Evolutionary conservation across 441 rosid species (phyloP), one percentile per base, ranked within the genome.

Genomic region (Corymbia calophylla): DNA sequence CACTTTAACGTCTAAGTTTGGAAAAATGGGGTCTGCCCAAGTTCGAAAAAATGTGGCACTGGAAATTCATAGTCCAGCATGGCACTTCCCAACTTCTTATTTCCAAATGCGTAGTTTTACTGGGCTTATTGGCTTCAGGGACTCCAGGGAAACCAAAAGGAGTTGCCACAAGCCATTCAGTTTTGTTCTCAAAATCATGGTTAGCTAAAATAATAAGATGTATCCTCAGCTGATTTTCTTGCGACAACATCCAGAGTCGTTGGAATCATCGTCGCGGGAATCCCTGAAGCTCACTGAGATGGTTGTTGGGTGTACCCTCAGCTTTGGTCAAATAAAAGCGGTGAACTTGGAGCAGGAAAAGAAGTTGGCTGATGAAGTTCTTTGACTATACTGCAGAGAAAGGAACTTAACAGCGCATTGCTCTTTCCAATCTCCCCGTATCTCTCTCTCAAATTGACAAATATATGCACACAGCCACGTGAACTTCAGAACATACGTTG

Each of bases 141-240:
- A 96, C 99, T 82, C 98, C 29, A n/a, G 98, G 99, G 91, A 93
- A 91, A 39, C 99, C 99, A 54, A 97, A 97, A 89, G 99, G 99
- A 81, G 98, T 95, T 60, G 89, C 93, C 31, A 92, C 96, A 92
- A 96, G 95, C 93, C 98, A 97, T 91, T 90, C 96, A 87, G 97
- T 99, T 54, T 89, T 97, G 89, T 92, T 94, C 62, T 56, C 29
- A 56, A 9, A 23, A 56, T 56, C 14, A 56, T 56, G 29, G 62
- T 56, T 2, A 56, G 62, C 62, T 56, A 56, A 56, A 56, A 4
- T 10, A 56, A 23, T 56, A 56, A 2, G 29, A 56, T 4, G 62
- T 23, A 56, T 14, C 14, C 62, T 56, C 62, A 56, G 29, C 62
- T 56, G 13, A 23, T 23, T 56, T 56, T 56, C 62, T 23, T 56